Base-by-base conservation (phyloP, 2,329 filamentous ascomycete genomes). In the Colletotrichum gloeosporioides region DNA sequence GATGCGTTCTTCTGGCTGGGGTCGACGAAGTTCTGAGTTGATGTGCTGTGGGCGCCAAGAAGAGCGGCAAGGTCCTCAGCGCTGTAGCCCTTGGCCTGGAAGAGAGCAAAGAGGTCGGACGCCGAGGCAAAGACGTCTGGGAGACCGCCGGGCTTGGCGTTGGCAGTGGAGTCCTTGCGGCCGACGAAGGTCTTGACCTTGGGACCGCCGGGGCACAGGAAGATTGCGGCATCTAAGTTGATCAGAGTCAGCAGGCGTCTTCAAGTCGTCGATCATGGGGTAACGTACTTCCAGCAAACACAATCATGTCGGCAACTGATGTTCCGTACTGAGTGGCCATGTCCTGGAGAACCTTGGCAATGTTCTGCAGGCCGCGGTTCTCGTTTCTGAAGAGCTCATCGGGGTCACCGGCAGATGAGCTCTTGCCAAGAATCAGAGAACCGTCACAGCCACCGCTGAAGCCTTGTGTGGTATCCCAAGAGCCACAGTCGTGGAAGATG, bases 271-370 rank as follows among this genome's bases (percentile, higher is more conserved):
- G 8, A 18, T 18, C 18, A 13, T 8, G 15, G 18, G 3, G n/a
- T 5, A 25, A 65, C 72, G 53, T 22, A 75, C 68, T 75, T 8
- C 72, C 69, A 16, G 86, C 88, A 66, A 90, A 87, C 79, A 90
- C 88, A 55, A 90, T 88, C 25, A 92, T 82, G 80, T 92, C 90
- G 22, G 90, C 90, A 77, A 89, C 88, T 13, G 85, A 83, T n/a
- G 90, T 84, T 18, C 80, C 81, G 73, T 84, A 81, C 7, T 76
- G 71, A 15, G 83, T 81, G 75, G 86, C 88, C 71, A 89, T 85
- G 3, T 77, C 74, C 49, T 82, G 80, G 5, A 88, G 84, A 29
- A 85, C 80, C 4, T 74, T 76, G 8, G 85, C 85, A 55, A 89
- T 87, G 9, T 79, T 81, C 71, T 85, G 80, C 6, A 92, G 83